Evolutionary conservation across 2,329 filamentous ascomycete species (phyloP).

Genomic region (Dactylellina drechsleri): DNA sequence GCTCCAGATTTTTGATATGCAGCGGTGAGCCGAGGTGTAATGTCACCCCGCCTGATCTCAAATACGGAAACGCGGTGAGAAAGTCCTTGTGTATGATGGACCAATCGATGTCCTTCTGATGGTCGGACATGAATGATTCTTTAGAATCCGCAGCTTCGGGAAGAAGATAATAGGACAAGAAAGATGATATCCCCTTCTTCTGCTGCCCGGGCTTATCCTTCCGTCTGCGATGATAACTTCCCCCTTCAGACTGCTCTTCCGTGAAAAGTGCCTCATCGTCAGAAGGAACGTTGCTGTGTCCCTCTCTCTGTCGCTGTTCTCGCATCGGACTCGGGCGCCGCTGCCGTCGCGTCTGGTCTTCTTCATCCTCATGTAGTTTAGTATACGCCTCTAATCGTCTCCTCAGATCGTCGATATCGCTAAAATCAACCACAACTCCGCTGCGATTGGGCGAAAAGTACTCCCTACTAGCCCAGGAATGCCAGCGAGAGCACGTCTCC

Average conservation of each 20-base stretch:
- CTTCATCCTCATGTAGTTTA: conserved; percentile 45
- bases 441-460: conserved; percentile 49
- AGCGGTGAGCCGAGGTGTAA: conserved; percentile 48
- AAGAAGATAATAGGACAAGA: conserved; percentile 47
- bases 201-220: conserved; percentile 21
- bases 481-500: conserved; percentile 47
- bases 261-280: conserved; percentile 45
- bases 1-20: conserved; percentile 45
- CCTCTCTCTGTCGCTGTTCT: conserved; percentile 12
- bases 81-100: conserved; percentile 50
- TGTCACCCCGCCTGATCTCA: conserved; percentile 43
- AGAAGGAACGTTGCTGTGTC: conserved; percentile 29
- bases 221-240: conserved; percentile 34
- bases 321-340: conserved; percentile 13
- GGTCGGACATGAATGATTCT: conserved; percentile 47
- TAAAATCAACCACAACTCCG: conserved; percentile 49
- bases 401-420: conserved; percentile 42
- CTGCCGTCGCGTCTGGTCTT: conserved; percentile 15
- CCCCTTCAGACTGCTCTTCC: conserved; percentile 46
- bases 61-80: conserved; percentile 43
- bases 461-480: conserved; percentile 54
- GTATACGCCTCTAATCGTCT: conserved; percentile 43
- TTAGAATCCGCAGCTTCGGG: conserved; percentile 50
- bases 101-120: conserved; percentile 44
- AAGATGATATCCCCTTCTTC: conserved; percentile 48